Percentiles rank a stretch among this genome's conserved stretches.
These are phyloP conservation scores for Oryza brachyantha DNA, from an alignment of 176 grass and related monocot genomes.

Conservation along the genomic window DNA sequence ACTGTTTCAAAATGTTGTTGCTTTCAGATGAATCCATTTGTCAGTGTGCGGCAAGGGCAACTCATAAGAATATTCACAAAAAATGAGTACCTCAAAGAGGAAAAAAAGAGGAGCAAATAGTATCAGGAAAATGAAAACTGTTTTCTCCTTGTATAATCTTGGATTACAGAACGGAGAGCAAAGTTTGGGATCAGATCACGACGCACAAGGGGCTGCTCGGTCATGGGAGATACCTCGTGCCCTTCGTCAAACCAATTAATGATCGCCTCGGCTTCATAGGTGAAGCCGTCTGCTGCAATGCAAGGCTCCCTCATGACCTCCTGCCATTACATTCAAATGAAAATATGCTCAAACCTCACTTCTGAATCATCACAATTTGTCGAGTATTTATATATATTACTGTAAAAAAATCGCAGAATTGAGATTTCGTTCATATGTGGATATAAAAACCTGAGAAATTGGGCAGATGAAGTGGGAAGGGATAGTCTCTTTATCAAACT, in stretches of 20 bases:
- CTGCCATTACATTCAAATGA: conserved; percentile 12
- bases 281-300: conserved; percentile 63
- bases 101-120: no score
- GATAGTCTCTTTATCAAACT: conserved; percentile 14
- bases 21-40: not conserved
- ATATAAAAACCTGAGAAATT: conserved; percentile 46
- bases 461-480: conserved; percentile 70
- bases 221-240: conserved; percentile 51
- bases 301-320: conserved; percentile 61
- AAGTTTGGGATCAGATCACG: conserved; percentile 46
- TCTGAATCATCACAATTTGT: not conserved
- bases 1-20: not conserved
- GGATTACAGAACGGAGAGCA: conserved; percentile 50
- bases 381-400: not conserved
- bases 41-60: not conserved
- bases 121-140: conserved; percentile 4
- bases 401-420: no score
- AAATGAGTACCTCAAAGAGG: not conserved
- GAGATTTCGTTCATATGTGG: no score
- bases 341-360: not conserved
- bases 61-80: not conserved
- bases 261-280: conserved; percentile 63
- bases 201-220: conserved; percentile 44
- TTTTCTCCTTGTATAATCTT: conserved; percentile 36
- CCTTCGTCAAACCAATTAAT: conserved; percentile 50